Percentiles rank a stretch among this genome's conserved stretches.
These are phyloP conservation scores for Solanum hybrid DNA, from an alignment of 305 asterid species.

Conservation along the genomic window DNA sequence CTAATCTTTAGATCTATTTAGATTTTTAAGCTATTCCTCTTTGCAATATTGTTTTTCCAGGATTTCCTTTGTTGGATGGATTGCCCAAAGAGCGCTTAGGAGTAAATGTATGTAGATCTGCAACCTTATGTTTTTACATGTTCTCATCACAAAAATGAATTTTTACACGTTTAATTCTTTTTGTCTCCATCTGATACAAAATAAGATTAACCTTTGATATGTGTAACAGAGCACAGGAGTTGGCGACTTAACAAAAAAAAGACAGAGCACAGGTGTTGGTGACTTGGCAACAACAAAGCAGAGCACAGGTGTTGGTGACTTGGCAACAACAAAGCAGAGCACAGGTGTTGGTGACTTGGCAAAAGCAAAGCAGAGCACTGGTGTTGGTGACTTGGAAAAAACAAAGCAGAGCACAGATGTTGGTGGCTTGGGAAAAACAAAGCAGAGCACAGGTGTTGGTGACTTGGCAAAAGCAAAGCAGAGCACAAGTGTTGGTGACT, in stretches of 20 bases:
- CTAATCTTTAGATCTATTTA: not conserved
- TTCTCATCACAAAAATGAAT: not conserved
- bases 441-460: not conserved
- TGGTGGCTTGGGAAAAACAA: not conserved
- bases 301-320: constrained; percentile 26
- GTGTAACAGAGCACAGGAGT: not conserved
- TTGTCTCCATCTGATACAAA: not conserved
- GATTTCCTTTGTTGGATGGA: constrained; percentile 28
- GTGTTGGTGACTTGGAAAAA: not conserved
- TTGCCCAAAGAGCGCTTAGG: constrained; percentile 29
- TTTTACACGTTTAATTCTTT: not conserved
- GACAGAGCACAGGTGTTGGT: not conserved
- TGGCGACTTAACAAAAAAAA: not conserved
- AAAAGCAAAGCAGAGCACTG: not conserved
- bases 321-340: not conserved
- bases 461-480: constrained; percentile 7
- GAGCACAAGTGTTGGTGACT: constrained; percentile 26
- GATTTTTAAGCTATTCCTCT: constrained; percentile 1
- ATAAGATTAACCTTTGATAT: not conserved
- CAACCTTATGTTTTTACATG: not conserved
- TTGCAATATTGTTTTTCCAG: constrained; percentile 25
- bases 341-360: not conserved
- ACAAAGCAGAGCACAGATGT: not conserved
- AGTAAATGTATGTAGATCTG: constrained; percentile 27
- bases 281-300: constrained; percentile 3